Evolutionary conservation across 768 basidiomycete species (phyloP).

Genomic region (Crepidotus variabilis): DNA sequence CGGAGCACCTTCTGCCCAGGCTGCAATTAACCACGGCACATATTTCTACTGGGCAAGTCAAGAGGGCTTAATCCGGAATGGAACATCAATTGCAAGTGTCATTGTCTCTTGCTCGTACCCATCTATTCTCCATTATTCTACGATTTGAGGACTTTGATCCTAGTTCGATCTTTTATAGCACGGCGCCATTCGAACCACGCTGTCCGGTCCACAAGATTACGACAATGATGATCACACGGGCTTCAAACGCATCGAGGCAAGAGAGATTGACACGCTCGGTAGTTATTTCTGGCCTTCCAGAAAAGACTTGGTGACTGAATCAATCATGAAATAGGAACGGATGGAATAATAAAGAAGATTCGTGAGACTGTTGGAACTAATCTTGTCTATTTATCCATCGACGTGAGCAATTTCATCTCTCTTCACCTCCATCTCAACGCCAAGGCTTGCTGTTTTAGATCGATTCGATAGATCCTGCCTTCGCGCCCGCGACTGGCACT

Average conservation of each 20-base stretch:
- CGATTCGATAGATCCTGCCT: constrained; percentile 77
- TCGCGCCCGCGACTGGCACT: constrained; percentile 82
- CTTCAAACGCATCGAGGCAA: constrained; percentile 79
- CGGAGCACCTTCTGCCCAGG: constrained; percentile 66
- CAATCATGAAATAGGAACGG: constrained; percentile 41
- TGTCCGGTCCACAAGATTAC: constrained; percentile 76
- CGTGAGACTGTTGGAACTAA: constrained; percentile 68
- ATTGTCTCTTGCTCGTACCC: constrained; percentile 18
- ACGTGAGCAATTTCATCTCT: constrained; percentile 37
- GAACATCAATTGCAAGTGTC: constrained; percentile 79
- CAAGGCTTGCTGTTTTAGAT: constrained; percentile 41
- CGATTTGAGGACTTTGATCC: constrained; percentile 54
- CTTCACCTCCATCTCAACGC: neutral
- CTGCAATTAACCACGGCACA: constrained; percentile 81
- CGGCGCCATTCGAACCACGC: constrained; percentile 82
- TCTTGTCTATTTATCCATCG: constrained; percentile 79
- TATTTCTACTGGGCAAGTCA: constrained; percentile 89
- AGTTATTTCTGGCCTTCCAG: constrained; percentile 13
- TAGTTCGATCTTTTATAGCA: constrained; percentile 67
- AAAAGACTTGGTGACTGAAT: neutral
- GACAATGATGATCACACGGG: constrained; percentile 74
- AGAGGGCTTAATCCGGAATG: constrained; percentile 76
- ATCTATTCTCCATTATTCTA: constrained; percentile 14
- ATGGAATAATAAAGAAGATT: constrained; percentile 79
- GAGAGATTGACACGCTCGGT: constrained; percentile 83